These are phyloP conservation scores for Phytophthora syringae DNA, from an alignment of 352 stramenopile genomes.

Conservation along the genomic window DNA sequence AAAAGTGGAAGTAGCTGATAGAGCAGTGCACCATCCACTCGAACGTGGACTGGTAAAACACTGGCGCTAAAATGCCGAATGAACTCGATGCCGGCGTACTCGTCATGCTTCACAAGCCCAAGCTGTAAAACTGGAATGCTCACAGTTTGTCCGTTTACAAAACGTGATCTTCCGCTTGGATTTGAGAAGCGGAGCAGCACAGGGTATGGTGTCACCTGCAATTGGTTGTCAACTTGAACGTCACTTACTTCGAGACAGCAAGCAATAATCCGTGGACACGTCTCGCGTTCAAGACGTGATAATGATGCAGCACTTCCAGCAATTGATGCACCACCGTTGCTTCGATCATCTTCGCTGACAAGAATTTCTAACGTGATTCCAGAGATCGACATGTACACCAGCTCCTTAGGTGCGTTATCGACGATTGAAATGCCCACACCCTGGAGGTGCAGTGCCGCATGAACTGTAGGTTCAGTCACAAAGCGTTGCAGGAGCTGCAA, in stretches of 20 bases:
- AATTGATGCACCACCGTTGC: conserved; percentile 47
- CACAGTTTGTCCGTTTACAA: conserved; percentile 58
- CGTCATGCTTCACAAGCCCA: conserved; percentile 84
- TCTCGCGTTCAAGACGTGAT: conserved; percentile 66
- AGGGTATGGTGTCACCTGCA: conserved; percentile 82
- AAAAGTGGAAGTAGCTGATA: conserved; percentile 78
- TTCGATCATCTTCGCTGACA: conserved; percentile 51
- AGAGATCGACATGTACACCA: conserved; percentile 80
- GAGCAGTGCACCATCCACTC: conserved; percentile 82
- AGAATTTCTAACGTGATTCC: conserved; percentile 71
- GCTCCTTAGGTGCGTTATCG: conserved; percentile 73
- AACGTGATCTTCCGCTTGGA: conserved; percentile 47
- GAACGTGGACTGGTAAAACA: conserved; percentile 77
- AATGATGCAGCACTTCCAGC: conserved; percentile 48
- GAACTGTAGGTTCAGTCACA: conserved; percentile 57
- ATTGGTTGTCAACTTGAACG: conserved; percentile 90
- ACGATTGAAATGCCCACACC: conserved; percentile 82
- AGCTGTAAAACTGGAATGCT: conserved; percentile 78
- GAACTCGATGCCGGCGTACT: conserved; percentile 88
- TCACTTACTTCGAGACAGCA: conserved; percentile 76
- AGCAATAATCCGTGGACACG: conserved; percentile 59
- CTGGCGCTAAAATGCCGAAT: conserved; percentile 83
- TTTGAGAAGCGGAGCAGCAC: conserved; percentile 88
- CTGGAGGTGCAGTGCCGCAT: conserved; percentile 64
- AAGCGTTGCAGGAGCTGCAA: conserved; percentile 56